These are phyloP conservation scores for Misopates orontium DNA, from an alignment of 257 asterid genomes.

Conservation along the genomic window DNA sequence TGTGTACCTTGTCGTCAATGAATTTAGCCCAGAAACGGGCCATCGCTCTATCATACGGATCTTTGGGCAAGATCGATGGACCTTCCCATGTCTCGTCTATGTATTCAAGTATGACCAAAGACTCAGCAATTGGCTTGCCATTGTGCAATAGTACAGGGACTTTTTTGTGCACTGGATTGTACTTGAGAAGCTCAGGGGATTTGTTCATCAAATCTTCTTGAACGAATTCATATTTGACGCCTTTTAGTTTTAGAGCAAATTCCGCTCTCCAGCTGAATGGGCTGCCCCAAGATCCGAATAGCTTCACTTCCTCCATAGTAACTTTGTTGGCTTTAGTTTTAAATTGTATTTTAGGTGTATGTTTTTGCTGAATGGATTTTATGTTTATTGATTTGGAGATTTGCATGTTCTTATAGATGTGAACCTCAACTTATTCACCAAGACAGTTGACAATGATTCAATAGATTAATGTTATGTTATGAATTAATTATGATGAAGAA, in stretches of 20 bases:
- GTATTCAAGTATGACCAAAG: conserved; percentile 36
- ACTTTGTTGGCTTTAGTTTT: not conserved
- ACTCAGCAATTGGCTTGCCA: conserved; percentile 32
- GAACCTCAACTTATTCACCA: too few relatives aligned
- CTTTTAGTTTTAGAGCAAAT: conserved; percentile 38
- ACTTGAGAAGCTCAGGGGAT: conserved; percentile 28
- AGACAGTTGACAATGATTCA: too few relatives aligned
- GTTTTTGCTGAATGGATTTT: not conserved
- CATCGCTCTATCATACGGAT: conserved; percentile 34
- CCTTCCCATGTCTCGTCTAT: conserved; percentile 41
- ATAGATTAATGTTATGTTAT: too few relatives aligned
- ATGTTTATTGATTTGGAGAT: not conserved
- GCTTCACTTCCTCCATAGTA: not conserved
- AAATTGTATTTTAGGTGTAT: not conserved
- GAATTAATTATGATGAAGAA: too few relatives aligned
- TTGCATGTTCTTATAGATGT: not conserved
- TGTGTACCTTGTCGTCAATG: conserved; percentile 27
- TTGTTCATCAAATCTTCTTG: conserved; percentile 27
- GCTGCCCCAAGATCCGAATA: conserved; percentile 13
- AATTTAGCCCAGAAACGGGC: conserved; percentile 43
- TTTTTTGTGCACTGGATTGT: conserved; percentile 30
- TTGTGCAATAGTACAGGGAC: conserved; percentile 37
- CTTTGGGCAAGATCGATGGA: conserved; percentile 28
- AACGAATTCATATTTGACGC: conserved; percentile 29
- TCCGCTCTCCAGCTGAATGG: conserved; percentile 39